A percentile compares a stretch with the other conserved stretches of the same genome.
Evolutionary conservation across 1,284 basidiomycete genomes (phyloP).

Genomic region (Tetrapyrgos nigripes): DNA sequence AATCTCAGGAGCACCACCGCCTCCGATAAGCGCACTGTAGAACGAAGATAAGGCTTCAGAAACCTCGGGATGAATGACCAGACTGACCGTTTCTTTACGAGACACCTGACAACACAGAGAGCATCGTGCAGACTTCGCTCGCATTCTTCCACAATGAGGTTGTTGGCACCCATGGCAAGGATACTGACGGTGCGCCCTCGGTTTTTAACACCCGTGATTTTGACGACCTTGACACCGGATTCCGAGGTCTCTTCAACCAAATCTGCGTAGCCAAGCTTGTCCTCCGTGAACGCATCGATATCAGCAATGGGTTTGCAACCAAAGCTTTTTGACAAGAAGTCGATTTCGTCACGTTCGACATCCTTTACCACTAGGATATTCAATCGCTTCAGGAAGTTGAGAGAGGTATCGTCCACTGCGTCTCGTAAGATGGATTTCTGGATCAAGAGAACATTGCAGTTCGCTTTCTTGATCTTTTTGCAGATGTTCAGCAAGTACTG

Average conservation of each 20-base stretch:
- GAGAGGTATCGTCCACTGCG: conserved; percentile 97
- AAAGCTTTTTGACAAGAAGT: conserved; percentile 95
- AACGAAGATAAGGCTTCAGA: conserved; percentile 11
- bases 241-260: conserved; percentile 92
- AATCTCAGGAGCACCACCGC: conserved; percentile 98
- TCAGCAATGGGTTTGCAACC: conserved; percentile 98
- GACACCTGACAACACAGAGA: conserved; percentile 95
- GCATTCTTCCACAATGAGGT: conserved; percentile 95
- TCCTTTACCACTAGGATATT: conserved; percentile 98
- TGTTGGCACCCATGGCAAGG: conserved; percentile 94
- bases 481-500: conserved; percentile 98
- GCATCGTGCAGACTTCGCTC: conserved; percentile 98
- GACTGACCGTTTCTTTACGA: conserved; percentile 95
- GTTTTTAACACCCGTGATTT: conserved; percentile 96
- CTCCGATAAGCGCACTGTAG: conserved; percentile 89
- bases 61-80: conserved; percentile 1
- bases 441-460: conserved; percentile 98
- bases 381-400: conserved; percentile 97
- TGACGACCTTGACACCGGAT: conserved; percentile 91
- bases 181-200: conserved; percentile 95
- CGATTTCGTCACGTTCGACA: conserved; percentile 98
- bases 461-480: conserved; percentile 99
- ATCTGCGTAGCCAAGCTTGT: conserved; percentile 97
- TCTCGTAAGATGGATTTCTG: conserved; percentile 99
- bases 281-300: conserved; percentile 98